phyloP scores from a whole-genome alignment of 371 early-diverging fungal species.

The Mortierella sp. region DNA sequence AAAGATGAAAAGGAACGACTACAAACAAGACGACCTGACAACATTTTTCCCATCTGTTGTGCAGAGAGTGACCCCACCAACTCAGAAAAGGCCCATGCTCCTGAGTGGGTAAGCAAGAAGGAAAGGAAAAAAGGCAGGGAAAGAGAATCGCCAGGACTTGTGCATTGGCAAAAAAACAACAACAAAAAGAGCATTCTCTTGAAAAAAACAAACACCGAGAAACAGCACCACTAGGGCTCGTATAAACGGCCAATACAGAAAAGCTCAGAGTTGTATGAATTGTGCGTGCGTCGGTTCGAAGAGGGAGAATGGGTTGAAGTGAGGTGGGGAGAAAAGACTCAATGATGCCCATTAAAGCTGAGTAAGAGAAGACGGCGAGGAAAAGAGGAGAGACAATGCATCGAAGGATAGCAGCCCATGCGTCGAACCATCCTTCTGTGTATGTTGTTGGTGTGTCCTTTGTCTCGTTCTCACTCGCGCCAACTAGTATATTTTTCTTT shows the following conservation, averaged over 20 bases:
- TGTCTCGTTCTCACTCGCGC: conserved; percentile 7
- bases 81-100: neutral
- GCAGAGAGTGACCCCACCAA: neutral
- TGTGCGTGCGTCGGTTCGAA: neutral
- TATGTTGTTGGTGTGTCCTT: conserved; percentile 1
- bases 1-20: neutral
- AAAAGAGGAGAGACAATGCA: conserved; percentile 10
- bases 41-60: conserved; percentile 12
- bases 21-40: conserved; percentile 12
- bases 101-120: neutral
- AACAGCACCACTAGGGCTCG: neutral
- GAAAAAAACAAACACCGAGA: neutral
- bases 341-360: neutral
- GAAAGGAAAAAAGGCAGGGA: neutral
- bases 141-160: neutral
- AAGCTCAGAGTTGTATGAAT: neutral
- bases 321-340: neutral
- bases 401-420: conserved; percentile 12
- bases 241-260: conserved; percentile 6
- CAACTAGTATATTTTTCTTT: neutral
- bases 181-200: neutral
- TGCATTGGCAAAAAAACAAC: neutral
- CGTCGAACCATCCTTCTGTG: conserved; percentile 3
- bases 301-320: neutral
- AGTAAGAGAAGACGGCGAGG: neutral